Evolutionary conservation across 352 stramenopile genomes (phyloP).

Genomic region (Peronospora belbahrii): DNA sequence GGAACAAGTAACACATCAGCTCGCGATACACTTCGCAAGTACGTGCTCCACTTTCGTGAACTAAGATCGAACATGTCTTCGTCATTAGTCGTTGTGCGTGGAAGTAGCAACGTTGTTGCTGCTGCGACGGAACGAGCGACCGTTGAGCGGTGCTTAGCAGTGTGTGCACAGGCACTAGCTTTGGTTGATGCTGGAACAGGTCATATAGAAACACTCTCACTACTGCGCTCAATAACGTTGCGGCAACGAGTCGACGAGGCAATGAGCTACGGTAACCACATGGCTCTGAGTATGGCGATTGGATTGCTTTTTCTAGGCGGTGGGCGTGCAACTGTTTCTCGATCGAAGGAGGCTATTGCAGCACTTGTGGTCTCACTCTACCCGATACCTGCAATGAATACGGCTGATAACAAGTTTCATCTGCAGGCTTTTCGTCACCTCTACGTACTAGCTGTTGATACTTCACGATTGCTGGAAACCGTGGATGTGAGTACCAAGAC

Average conservation of each 20-base stretch:
- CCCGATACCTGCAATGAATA: slow-evolving; percentile 88
- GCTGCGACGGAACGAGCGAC: slow-evolving; percentile 73
- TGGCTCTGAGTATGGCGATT: slow-evolving; percentile 91
- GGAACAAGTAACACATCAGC: slow-evolving; percentile 68
- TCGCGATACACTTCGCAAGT: slow-evolving; percentile 50
- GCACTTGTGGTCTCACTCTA: slow-evolving; percentile 92
- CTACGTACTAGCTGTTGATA: slow-evolving; percentile 82
- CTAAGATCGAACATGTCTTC: slow-evolving; percentile 40
- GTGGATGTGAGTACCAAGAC: slow-evolving; percentile 58
- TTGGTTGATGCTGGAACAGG: slow-evolving; percentile 95
- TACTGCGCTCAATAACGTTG: slow-evolving; percentile 86
- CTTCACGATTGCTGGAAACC: slow-evolving; percentile 56
- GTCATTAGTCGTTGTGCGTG: slow-evolving; percentile 26
- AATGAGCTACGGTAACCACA: slow-evolving; percentile 94
- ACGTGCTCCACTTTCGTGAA: slow-evolving; percentile 70
- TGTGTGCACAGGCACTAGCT: slow-evolving; percentile 86
- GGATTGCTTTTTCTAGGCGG: slow-evolving; percentile 95
- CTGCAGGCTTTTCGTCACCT: slow-evolving; percentile 87
- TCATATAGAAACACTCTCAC: slow-evolving; percentile 87
- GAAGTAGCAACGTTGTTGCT: slow-evolving; percentile 43
- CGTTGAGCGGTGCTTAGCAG: slow-evolving; percentile 91
- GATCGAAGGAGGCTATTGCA: slow-evolving; percentile 87
- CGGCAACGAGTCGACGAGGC: slow-evolving; percentile 68
- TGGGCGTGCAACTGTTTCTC: slow-evolving; percentile 89
- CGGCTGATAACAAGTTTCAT: slow-evolving; percentile 92